Conservation (phyloP, 1,284 basidiomycete species). For the Ustilago tritici region DNA sequence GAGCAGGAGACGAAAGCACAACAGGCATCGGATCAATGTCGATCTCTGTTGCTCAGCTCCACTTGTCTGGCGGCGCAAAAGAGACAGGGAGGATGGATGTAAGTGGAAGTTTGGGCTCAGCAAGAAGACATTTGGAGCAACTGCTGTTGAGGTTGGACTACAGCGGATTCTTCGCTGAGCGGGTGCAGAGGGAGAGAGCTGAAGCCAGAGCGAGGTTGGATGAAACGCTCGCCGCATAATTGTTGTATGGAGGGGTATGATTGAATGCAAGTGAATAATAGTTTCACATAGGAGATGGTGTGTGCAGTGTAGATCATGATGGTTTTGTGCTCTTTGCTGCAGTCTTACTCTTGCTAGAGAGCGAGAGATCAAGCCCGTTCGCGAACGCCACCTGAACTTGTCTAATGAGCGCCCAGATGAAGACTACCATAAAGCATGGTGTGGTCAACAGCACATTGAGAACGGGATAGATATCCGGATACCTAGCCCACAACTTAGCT, state of each 20-base stretch:
- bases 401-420: slow-evolving; percentile 69
- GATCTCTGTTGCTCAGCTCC: slow-evolving; percentile 26
- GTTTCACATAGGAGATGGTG: not conserved
- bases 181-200: slow-evolving; percentile 24
- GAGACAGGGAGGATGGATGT: slow-evolving; percentile 2
- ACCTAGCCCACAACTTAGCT: slow-evolving; percentile 75
- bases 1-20: slow-evolving; percentile 24
- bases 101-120: slow-evolving; percentile 64
- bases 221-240: slow-evolving; percentile 1
- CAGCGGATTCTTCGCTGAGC: slow-evolving; percentile 78
- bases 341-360: slow-evolving; percentile 1
- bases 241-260: not conserved
- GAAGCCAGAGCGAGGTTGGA: slow-evolving; percentile 15
- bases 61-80: slow-evolving; percentile 9
- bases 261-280: not conserved
- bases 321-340: not conserved
- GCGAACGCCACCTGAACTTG: slow-evolving; percentile 67
- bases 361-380: slow-evolving; percentile 46
- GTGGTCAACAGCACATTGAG: slow-evolving; percentile 86
- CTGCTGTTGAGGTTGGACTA: slow-evolving; percentile 85
- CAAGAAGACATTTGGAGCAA: slow-evolving; percentile 84
- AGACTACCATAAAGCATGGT: slow-evolving; percentile 78
- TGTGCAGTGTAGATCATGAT: not conserved
- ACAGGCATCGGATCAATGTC: slow-evolving; percentile 31
- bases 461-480: slow-evolving; percentile 87